These are phyloP conservation scores for Teunomyces barrocoloradensis DNA, from an alignment of 805 yeast species.

Conservation along the genomic window DNA sequence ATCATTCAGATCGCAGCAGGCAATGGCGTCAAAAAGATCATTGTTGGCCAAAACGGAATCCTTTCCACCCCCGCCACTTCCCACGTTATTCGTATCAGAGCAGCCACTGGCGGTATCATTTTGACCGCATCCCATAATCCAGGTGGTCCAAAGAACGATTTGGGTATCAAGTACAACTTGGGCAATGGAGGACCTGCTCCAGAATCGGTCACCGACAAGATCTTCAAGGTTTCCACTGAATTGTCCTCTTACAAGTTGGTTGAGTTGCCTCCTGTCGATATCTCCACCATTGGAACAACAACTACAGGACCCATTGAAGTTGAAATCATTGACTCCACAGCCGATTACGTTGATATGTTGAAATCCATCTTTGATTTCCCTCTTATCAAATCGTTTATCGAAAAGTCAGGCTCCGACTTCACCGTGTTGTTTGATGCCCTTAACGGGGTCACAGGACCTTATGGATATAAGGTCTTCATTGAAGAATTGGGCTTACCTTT, in stretches of 20 bases:
- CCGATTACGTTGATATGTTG: conserved; percentile 73
- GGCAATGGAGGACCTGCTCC: conserved; percentile 99
- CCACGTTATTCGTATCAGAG: conserved; percentile 75
- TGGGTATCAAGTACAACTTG: conserved; percentile 94
- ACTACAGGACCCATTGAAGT: conserved; percentile 58
- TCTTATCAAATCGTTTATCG: conserved; percentile 69
- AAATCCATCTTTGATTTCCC: conserved; percentile 86
- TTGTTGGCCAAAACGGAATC: conserved; percentile 85
- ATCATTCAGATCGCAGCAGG: conserved; percentile 86
- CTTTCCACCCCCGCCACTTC: conserved; percentile 96
- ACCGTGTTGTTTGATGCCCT: conserved; percentile 82
- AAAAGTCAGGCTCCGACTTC: conserved; percentile 50
- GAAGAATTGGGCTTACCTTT: conserved; percentile 79
- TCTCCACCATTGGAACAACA: conserved; percentile 52
- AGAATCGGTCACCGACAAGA: conserved; percentile 85
- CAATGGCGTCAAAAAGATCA: conserved; percentile 81
- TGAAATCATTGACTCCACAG: conserved; percentile 80
- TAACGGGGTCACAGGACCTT: conserved; percentile 97
- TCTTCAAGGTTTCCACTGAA: conserved; percentile 64
- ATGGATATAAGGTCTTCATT: conserved; percentile 79
- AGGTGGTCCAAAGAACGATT: conserved; percentile 89
- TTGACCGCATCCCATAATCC: conserved; percentile 97
- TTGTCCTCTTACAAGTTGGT: conserved; percentile 61
- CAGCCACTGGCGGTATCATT: conserved; percentile 91
- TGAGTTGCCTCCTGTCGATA: conserved; percentile 63